These are phyloP conservation scores for Fusarium agapanthi DNA, from an alignment of 2,329 filamentous ascomycete genomes.

Conservation along the genomic window DNA sequence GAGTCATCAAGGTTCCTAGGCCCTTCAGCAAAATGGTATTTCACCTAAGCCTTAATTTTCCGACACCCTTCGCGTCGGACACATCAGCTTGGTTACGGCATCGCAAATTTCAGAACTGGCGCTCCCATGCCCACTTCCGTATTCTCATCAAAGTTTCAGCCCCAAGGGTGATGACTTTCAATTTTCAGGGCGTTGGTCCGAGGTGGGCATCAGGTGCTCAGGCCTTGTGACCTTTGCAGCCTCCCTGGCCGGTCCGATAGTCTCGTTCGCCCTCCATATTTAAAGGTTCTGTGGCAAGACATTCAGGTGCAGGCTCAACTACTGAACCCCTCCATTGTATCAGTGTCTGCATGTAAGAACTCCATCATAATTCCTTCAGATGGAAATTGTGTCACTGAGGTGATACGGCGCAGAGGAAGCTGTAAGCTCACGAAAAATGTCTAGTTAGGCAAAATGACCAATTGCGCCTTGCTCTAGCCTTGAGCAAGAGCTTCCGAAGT, in stretches of 20 bases:
- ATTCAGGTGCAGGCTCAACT: no score
- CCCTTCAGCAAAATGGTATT: rapidly evolving
- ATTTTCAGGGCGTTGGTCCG: not conserved
- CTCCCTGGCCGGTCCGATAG: not conserved
- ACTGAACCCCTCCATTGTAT: not conserved
- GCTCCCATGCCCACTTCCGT: no score
- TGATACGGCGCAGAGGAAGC: not conserved
- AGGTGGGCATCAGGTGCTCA: not conserved
- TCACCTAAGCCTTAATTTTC: no score
- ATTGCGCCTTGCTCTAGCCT: not conserved
- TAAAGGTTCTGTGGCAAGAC: not conserved
- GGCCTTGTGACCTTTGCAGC: not conserved
- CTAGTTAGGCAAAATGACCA: rapidly evolving
- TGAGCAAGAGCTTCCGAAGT: no score
- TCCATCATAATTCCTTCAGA: not conserved
- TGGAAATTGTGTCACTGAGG: no score
- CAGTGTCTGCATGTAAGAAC: not conserved
- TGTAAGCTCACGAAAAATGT: not conserved
- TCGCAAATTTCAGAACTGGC: not conserved
- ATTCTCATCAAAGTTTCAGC: no score
- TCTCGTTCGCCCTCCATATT: not conserved
- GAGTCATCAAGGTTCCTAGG: rapidly evolving
- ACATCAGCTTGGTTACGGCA: not conserved
- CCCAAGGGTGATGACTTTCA: not conserved
- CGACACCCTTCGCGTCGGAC: not conserved